These are phyloP conservation scores for Eucalyptus marginata DNA, from an alignment of 345 rosid species.

Conservation along the genomic window DNA sequence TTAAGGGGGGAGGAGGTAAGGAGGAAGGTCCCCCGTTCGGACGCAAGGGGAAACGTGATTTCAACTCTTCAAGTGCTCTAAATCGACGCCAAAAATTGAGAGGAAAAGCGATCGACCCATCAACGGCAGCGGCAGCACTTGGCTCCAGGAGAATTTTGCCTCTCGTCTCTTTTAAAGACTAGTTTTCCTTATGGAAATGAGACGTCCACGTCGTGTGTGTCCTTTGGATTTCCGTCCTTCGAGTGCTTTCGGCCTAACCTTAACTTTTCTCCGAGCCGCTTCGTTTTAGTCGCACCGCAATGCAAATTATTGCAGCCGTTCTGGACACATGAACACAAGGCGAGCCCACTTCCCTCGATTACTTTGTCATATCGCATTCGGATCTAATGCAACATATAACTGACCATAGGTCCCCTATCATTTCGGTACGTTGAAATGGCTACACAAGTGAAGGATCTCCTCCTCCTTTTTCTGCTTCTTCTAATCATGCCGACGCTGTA, in stretches of 20 bases:
- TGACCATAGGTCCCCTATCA: background rate
- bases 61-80: background rate
- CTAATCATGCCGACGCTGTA: background rate
- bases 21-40: background rate
- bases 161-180: background rate
- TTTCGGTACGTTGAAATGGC: background rate
- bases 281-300: background rate
- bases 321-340: background rate
- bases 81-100: background rate
- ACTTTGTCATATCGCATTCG: background rate
- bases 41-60: background rate
- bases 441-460: background rate
- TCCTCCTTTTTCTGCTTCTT: background rate
- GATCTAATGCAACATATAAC: background rate
- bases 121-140: background rate
- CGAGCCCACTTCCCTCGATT: background rate
- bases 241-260: background rate
- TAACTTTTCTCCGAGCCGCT: background rate
- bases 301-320: background rate
- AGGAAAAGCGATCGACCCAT: background rate
- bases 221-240: background rate
- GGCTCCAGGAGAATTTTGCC: background rate
- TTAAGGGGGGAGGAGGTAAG: background rate
- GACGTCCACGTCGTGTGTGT: background rate
- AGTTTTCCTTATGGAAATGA: background rate